Base-by-base conservation (phyloP, 345 rosid genomes). In the Sapria himalayana region DNA sequence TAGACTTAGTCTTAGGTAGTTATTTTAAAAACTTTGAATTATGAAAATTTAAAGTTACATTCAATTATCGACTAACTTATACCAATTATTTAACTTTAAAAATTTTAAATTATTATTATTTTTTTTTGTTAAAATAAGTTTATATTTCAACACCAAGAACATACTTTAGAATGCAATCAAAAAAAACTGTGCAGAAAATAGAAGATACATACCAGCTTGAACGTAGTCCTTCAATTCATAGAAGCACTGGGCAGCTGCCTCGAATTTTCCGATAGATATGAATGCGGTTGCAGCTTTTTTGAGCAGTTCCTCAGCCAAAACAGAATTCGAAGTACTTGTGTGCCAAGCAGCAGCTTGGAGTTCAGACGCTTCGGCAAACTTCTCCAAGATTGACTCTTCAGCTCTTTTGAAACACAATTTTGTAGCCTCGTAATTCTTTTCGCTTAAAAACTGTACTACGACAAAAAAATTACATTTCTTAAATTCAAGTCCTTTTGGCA, bases 201-300 rank as follows among this genome's bases (percentile, higher is more conserved):
- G n/a, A n/a, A n/a, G n/a, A n/a, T n/a, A n/a, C n/a, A n/a, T n/a
- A n/a, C n/a, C n/a, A n/a, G n/a, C n/a, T n/a, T n/a, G n/a, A n/a
- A n/a, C n/a, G n/a, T n/a, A n/a, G n/a, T n/a, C n/a, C n/a, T n/a
- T n/a, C n/a, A n/a, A n/a, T n/a, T n/a, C n/a, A n/a, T n/a, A n/a
- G n/a, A n/a, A 65, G 40, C 80, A 65, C 32, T 60, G 58, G 0
- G 72, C 79, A 2, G 72, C 79, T 21, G 13, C 29, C 35, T 62
- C 63, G 12, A 61, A 62, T 52, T 51, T 61, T 25, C 73, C 71
- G 19, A 73, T 73, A 5, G 69, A 45, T 39, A 56, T 39, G 29
- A 55, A 66, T 5, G 64, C 56, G 38, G 58, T 59, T n/a, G 73
- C 74, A 36, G 81, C 81, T 54, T 64, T 49, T 40, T 65, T 59